Conservation (phyloP, 495 filamentous ascomycete species). For the Penicillium mononematosum region DNA sequence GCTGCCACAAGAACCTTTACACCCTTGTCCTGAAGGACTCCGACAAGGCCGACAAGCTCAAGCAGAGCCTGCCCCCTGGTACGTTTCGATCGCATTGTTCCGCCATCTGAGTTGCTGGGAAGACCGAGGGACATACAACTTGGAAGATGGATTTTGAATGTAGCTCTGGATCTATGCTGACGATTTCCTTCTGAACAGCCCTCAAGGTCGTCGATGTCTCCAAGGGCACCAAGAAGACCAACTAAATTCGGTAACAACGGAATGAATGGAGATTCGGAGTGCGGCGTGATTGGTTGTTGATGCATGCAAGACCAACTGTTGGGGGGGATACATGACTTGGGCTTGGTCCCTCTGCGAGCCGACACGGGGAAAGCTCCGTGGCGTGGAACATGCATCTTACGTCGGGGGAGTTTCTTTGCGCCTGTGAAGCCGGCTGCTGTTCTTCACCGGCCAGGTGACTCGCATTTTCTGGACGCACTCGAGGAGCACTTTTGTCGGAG, state of each 20-base stretch:
- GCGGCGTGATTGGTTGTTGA: slow-evolving; percentile 33
- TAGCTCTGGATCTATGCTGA: slow-evolving; percentile 14
- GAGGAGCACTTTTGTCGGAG: slow-evolving; percentile 37
- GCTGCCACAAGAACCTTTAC: slow-evolving; percentile 91
- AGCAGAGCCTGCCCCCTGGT: slow-evolving; percentile 97
- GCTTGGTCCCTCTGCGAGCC: slow-evolving; percentile 38
- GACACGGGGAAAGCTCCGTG: slow-evolving; percentile 32
- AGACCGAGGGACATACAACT: slow-evolving; percentile 7
- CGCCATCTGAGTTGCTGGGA: neutral
- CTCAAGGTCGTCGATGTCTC: slow-evolving; percentile 75
- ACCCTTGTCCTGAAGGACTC: slow-evolving; percentile 95
- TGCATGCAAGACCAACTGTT: slow-evolving; percentile 38
- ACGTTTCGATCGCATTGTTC: slow-evolving; percentile 41
- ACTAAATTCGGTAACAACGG: slow-evolving; percentile 39
- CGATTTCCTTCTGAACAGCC: slow-evolving; percentile 46
- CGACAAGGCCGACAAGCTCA: slow-evolving; percentile 99
- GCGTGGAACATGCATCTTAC: slow-evolving; percentile 11
- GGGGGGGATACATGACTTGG: slow-evolving; percentile 27
- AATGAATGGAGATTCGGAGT: slow-evolving; percentile 35
- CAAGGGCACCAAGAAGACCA: slow-evolving; percentile 66
- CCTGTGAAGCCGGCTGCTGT: slow-evolving; percentile 30
- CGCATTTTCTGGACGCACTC: slow-evolving; percentile 37
- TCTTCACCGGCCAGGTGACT: slow-evolving; percentile 35
- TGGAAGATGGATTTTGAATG: neutral
- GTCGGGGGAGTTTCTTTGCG: slow-evolving; percentile 29